Percentiles rank a stretch among this genome's conserved stretches.
phyloP scores from a whole-genome alignment of 2,329 filamentous ascomycete genomes.

The Furcasterigmium furcatum region DNA sequence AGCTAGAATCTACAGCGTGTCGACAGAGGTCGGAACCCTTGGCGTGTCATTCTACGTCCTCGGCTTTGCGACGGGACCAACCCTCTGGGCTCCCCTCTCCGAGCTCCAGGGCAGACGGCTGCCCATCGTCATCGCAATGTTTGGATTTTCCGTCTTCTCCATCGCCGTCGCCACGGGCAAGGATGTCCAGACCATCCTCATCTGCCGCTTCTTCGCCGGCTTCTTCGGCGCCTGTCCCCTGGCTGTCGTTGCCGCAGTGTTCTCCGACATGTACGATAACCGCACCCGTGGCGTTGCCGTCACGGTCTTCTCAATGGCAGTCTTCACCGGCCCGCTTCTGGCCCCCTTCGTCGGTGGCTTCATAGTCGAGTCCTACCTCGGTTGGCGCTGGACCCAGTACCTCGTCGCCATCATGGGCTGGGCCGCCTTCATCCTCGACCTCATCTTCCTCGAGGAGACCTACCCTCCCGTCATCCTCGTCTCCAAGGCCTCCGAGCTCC shows the following conservation, averaged over 20 bases:
- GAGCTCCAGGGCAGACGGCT: conserved; percentile 67
- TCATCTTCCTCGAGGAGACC: conserved; percentile 65
- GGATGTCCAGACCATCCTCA: conserved; percentile 65
- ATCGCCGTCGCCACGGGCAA: conserved; percentile 63
- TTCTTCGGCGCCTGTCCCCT: conserved; percentile 69
- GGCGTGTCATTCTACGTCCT: conserved; percentile 70
- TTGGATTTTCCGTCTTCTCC: conserved; percentile 68
- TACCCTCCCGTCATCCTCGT: conserved; percentile 67
- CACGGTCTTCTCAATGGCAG: conserved; percentile 56
- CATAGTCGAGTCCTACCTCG: conserved; percentile 58
- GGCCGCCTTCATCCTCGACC: conserved; percentile 52
- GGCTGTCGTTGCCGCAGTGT: conserved; percentile 67
- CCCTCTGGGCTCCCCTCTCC: conserved; percentile 69
- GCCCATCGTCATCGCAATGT: conserved; percentile 58
- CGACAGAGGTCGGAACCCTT: conserved; percentile 58
- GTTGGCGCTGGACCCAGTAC: conserved; percentile 74
- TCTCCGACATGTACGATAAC: conserved; percentile 70
- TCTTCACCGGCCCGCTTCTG: conserved; percentile 65
- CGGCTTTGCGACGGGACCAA: conserved; percentile 69
- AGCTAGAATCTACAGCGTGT: conserved; percentile 56
- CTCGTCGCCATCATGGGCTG: conserved; percentile 61
- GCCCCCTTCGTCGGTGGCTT: conserved; percentile 69
- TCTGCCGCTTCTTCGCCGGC: conserved; percentile 71
- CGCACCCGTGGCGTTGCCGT: conserved; percentile 56
- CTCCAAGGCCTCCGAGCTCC: conserved; percentile 56